Percentiles rank a stretch among this genome's conserved stretches.
These are phyloP conservation scores for Debaryomyces prosopidis DNA, from an alignment of 805 yeast species.

Conservation along the genomic window DNA sequence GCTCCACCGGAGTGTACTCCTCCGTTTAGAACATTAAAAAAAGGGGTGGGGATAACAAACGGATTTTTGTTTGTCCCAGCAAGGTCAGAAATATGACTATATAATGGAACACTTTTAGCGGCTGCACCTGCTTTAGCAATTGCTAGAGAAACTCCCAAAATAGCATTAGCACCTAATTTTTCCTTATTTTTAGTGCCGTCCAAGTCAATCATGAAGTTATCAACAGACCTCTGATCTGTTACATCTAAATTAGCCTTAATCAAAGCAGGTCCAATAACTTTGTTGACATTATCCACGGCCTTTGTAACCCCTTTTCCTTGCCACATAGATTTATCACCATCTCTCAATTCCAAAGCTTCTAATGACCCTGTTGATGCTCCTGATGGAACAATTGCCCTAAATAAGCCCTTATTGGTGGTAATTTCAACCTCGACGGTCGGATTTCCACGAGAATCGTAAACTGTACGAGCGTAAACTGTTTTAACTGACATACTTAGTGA, in stretches of 20 bases:
- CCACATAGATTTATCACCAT: constrained; percentile 22
- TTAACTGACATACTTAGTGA: too few relatives aligned
- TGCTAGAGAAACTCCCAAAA: constrained; percentile 23
- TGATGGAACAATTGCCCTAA: constrained; percentile 12
- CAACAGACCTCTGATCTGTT: constrained; percentile 15
- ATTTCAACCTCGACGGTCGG: constrained; percentile 1
- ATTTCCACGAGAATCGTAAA: not conserved
- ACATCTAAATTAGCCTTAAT: constrained; percentile 12
- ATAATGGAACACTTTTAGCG: constrained; percentile 17
- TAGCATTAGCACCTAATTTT: constrained; percentile 23
- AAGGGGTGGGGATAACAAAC: constrained; percentile 22
- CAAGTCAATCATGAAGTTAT: constrained; percentile 13
- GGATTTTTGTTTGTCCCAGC: constrained; percentile 9
- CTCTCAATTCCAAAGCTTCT: constrained; percentile 23
- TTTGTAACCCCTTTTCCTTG: constrained; percentile 21
- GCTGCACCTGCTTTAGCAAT: constrained; percentile 23
- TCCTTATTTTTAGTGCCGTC: constrained; percentile 21
- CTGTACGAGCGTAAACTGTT: too few relatives aligned
- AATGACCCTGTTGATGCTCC: constrained; percentile 24
- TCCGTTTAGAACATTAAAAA: constrained; percentile 23
- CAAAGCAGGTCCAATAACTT: constrained; percentile 18
- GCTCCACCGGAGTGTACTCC: constrained; percentile 25
- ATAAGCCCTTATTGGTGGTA: not conserved
- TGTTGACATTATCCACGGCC: constrained; percentile 21
- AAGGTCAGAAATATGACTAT: constrained; percentile 18